A percentile compares a stretch with the other conserved stretches of the same genome.
These are phyloP conservation scores for Huiozyma sinensis DNA, from an alignment of 805 yeast genomes.

Conservation along the genomic window DNA sequence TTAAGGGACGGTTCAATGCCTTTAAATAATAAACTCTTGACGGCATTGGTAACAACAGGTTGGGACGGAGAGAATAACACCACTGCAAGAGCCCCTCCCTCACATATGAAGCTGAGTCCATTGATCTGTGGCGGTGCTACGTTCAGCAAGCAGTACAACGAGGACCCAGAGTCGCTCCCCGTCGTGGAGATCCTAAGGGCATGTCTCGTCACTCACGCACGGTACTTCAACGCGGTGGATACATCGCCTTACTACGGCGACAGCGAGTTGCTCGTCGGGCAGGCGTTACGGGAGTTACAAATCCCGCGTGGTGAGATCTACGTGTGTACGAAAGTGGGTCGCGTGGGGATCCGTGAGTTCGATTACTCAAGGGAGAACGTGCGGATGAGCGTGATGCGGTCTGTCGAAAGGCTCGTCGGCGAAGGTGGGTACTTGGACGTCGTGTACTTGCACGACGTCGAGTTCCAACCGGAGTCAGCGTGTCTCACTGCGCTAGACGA, in stretches of 20 bases:
- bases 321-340: constrained; percentile 80
- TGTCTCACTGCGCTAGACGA: constrained; percentile 54
- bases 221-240: constrained; percentile 46
- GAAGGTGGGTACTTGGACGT: constrained; percentile 40
- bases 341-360: constrained; percentile 56
- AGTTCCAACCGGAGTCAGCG: constrained; percentile 51
- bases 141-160: constrained; percentile 70
- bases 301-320: constrained; percentile 49
- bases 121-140: constrained; percentile 69
- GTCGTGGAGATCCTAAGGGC: constrained; percentile 42
- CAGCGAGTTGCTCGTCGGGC: constrained; percentile 66
- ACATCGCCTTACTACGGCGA: constrained; percentile 93
- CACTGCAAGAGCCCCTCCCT: neutral
- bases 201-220: constrained; percentile 39
- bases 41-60: neutral
- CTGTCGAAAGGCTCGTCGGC: constrained; percentile 46
- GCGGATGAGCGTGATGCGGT: constrained; percentile 51
- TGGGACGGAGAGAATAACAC: neutral
- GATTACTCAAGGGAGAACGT: constrained; percentile 61
- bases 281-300: constrained; percentile 37
- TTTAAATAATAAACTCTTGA: neutral
- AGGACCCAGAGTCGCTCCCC: constrained; percentile 52
- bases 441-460: constrained; percentile 84
- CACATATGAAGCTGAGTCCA: neutral
- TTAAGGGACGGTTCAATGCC: too few relatives aligned